Percentiles rank a stretch among this genome's conserved stretches.
phyloP scores from a whole-genome alignment of 129 eudicot genomes.

The Silybum marianum region DNA sequence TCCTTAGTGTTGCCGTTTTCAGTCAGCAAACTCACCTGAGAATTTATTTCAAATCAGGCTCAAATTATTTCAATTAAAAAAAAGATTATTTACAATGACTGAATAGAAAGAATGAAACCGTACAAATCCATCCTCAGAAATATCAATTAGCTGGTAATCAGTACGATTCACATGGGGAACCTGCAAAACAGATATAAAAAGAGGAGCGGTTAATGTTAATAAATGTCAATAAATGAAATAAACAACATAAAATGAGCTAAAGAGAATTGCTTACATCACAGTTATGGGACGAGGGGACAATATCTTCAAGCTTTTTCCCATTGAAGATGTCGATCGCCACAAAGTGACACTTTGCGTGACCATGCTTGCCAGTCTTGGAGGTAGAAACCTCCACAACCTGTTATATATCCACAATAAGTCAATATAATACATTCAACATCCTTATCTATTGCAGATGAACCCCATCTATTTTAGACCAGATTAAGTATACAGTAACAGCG shows the following conservation, averaged over 20 bases:
- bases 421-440: neutral
- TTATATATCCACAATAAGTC: neutral
- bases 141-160: conserved; percentile 74
- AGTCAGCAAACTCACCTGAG: conserved; percentile 73
- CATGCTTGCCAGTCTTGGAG: conserved; percentile 83
- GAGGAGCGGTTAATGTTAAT: neutral
- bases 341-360: conserved; percentile 82
- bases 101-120: conserved; percentile 9
- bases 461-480: neutral
- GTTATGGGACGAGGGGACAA: conserved; percentile 78
- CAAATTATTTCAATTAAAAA: neutral
- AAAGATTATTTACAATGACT: neutral
- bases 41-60: neutral
- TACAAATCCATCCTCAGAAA: conserved; percentile 87
- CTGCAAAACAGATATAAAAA: conserved; percentile 32
- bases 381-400: conserved; percentile 84
- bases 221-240: neutral
- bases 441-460: neutral
- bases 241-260: neutral
- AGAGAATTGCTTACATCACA: conserved; percentile 56
- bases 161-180: conserved; percentile 81
- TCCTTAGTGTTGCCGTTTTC: conserved; percentile 77
- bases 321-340: conserved; percentile 76
- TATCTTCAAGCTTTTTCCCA: conserved; percentile 79
- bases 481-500: neutral